Conservation (phyloP, 2,329 filamentous ascomycete genomes). For the Endoconidiophora polonica region DNA sequence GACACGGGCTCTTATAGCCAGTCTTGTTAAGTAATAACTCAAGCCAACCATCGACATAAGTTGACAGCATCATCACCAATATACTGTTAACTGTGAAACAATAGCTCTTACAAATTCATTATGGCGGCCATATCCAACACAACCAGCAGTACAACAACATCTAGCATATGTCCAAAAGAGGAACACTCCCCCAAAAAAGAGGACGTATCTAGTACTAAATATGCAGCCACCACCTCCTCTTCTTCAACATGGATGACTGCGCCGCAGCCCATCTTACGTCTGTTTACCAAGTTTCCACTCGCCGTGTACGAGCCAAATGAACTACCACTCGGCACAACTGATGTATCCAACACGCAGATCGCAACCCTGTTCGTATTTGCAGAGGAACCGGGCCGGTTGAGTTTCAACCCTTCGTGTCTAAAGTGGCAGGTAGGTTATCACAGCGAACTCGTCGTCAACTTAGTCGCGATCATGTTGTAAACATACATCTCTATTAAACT, state of each 20-base stretch:
- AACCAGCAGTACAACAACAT: too few relatives aligned
- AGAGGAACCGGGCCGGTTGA: slow-evolving; percentile 46
- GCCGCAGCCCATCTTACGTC: slow-evolving; percentile 57
- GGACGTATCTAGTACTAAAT: too few relatives aligned
- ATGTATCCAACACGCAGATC: slow-evolving; percentile 22
- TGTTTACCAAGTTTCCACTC: slow-evolving; percentile 78
- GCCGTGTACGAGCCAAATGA: slow-evolving; percentile 57
- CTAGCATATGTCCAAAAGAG: too few relatives aligned
- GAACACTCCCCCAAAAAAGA: too few relatives aligned
- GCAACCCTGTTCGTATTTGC: slow-evolving; percentile 64
- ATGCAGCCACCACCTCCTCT: too few relatives aligned
- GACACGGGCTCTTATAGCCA: too few relatives aligned
- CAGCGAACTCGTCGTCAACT: not conserved
- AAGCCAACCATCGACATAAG: too few relatives aligned
- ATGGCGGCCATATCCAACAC: too few relatives aligned
- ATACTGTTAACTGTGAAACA: too few relatives aligned
- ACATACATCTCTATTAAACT: not conserved
- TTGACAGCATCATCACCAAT: too few relatives aligned
- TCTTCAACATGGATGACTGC: slow-evolving; percentile 32
- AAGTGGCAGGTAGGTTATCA: slow-evolving; percentile 71
- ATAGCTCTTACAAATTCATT: too few relatives aligned
- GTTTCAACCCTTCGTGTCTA: slow-evolving; percentile 82
- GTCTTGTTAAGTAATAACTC: too few relatives aligned
- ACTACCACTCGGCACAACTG: slow-evolving; percentile 44
- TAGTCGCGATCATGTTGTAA: not conserved